Conservation (phyloP, 306 rosid species). For the Acacia confusa region DNA sequence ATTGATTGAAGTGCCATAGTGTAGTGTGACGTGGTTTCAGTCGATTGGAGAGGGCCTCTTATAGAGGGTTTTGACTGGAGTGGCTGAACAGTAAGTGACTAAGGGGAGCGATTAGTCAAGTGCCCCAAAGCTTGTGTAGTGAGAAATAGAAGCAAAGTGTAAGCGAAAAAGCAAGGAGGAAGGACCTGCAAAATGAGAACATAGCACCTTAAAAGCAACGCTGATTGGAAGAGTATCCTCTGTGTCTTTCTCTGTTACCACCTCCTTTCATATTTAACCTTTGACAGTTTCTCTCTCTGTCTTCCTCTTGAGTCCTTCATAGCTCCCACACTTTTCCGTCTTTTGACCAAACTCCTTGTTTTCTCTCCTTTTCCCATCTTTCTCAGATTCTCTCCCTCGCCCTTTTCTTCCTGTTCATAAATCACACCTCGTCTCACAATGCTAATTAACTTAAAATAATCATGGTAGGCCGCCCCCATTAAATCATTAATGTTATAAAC, state of each 20-base stretch:
- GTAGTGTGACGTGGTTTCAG: too few species aligned
- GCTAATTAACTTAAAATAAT: not conserved
- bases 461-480: slow-evolving; percentile 41
- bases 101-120: too few species aligned
- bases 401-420: slow-evolving; percentile 8
- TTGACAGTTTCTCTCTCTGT: slow-evolving; percentile 33
- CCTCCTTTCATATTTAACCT: slow-evolving; percentile 29
- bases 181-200: slow-evolving; percentile 35
- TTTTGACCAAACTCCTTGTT: slow-evolving; percentile 50
- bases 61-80: too few species aligned
- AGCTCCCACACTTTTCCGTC: slow-evolving; percentile 52
- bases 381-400: slow-evolving; percentile 20
- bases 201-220: slow-evolving; percentile 65
- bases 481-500: slow-evolving; percentile 15
- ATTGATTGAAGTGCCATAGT: too few species aligned
- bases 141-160: slow-evolving; percentile 14
- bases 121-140: not conserved
- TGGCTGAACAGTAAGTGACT: too few species aligned
- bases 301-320: slow-evolving; percentile 34
- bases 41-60: too few species aligned
- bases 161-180: slow-evolving; percentile 33
- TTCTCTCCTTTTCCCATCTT: slow-evolving; percentile 13
- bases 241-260: slow-evolving; percentile 29
- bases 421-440: slow-evolving; percentile 23
- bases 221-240: slow-evolving; percentile 50